Evolutionary conservation across 1,139 yeast species (phyloP), one percentile per base, ranked within the genome.

Genomic region (Wickerhamomyces sp.): DNA sequence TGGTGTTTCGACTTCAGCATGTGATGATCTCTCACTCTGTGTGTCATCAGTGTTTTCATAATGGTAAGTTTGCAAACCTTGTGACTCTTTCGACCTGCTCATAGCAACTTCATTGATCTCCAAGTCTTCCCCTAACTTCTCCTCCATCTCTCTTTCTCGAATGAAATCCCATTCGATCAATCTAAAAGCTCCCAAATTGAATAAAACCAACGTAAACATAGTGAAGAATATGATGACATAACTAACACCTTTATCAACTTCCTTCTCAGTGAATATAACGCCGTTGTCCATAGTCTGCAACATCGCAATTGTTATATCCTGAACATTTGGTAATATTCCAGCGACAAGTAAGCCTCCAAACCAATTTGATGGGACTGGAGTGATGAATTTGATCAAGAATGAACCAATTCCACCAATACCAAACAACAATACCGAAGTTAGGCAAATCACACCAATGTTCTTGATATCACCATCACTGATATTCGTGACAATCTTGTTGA

Each of bases 291-390:
- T 68, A 1, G 95, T 84, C 57, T 88, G 95, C 37, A 90, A 72
- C 56, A 88, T 89, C 0, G 96, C 96, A 57, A 90, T 86, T 1
- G 96, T 96, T 49, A 90, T 71, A 66, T 90, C 96, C 10, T 91
- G 79, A 41, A 86, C 81, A 58, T 84, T 84, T n/a, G 90, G 87
- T 55, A 88, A 79, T 39, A 86, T 69, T 0, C 95, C 93, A n/a
- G 88, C 90, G 11, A 85, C 71, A 37, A 78, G 61, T 34, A 79
- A 66, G 0, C 96, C 96, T 44, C 96, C 95, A 40, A 77, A 67
- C 95, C 95, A 90, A 43, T 77, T 67, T 52, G 75, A 76, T 0
- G 96, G 96, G 3, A 66, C 72, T 0, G 77, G 77, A 0, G 76
- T 65, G 2, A 64, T 44, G 30, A 61, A 51, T 34, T 65, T 60